Conservation (phyloP, 768 basidiomycete species). For the Panus rudis region DNA sequence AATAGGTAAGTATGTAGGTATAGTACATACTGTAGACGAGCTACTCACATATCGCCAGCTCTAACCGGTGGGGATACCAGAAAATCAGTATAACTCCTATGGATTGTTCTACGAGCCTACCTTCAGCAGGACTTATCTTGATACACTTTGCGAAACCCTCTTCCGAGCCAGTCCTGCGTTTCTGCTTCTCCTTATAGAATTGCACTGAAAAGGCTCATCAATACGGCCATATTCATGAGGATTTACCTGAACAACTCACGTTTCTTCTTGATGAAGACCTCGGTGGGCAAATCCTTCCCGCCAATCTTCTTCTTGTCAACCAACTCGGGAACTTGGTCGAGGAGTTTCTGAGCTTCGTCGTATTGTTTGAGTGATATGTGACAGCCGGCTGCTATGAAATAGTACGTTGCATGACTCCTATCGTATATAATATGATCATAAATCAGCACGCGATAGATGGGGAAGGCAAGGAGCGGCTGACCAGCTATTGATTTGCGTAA, state of each 20-base stretch:
- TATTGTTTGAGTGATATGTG: constrained; percentile 48
- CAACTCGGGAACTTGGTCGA: constrained; percentile 55
- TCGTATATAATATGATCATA: not conserved
- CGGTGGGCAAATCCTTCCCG: constrained; percentile 68
- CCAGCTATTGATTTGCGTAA: constrained; percentile 70
- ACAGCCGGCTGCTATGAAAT: constrained; percentile 74
- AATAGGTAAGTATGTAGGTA: not conserved
- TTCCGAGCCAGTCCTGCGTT: constrained; percentile 44
- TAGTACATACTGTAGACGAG: not conserved
- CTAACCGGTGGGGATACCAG: constrained; percentile 27
- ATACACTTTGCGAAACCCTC: constrained; percentile 46
- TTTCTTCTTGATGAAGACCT: constrained; percentile 73
- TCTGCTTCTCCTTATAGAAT: constrained; percentile 69
- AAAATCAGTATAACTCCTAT: not conserved
- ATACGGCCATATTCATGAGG: not conserved
- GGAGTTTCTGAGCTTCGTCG: constrained; percentile 51
- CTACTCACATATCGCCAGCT: constrained; percentile 62
- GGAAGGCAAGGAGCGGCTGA: constrained; percentile 20
- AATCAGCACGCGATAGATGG: too few species aligned
- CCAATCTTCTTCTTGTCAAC: constrained; percentile 55
- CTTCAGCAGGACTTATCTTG: constrained; percentile 65
- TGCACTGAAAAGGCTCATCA: constrained; percentile 38
- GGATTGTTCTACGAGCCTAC: constrained; percentile 28
- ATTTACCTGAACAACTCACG: constrained; percentile 35
- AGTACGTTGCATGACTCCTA: constrained; percentile 77